Conservation (phyloP, 2,329 filamentous ascomycete genomes). For the Penicillium sp. region DNA sequence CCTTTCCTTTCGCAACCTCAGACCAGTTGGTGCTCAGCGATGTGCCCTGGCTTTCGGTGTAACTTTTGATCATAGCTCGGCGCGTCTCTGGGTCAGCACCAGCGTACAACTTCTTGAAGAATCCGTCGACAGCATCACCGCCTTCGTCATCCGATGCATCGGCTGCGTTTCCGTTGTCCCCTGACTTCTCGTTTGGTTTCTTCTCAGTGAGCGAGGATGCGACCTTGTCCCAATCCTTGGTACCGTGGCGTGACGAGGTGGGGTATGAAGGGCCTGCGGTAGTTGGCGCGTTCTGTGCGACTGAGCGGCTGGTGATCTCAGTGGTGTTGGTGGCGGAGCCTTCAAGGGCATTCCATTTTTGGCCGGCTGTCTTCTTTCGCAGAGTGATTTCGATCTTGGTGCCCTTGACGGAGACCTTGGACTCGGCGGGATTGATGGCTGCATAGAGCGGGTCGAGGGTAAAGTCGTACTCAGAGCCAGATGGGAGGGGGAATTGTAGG, state of each 20-base stretch:
- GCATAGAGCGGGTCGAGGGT: conserved; percentile 67
- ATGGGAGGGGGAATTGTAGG: conserved; percentile 59
- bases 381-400: conserved; percentile 79
- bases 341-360: conserved; percentile 68
- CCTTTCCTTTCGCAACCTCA: conserved; percentile 70
- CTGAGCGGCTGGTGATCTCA: conserved; percentile 22
- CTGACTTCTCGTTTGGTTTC: conserved; percentile 28
- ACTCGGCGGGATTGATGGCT: conserved; percentile 61
- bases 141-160: conserved; percentile 42
- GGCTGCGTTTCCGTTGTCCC: conserved; percentile 20
- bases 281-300: conserved; percentile 19
- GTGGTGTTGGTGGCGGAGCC: conserved; percentile 33
- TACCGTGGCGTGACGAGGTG: conserved; percentile 77
- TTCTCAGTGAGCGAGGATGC: conserved; percentile 52
- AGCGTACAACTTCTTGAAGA: conserved; percentile 90
- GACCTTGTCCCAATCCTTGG: conserved; percentile 91
- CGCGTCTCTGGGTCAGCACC: conserved; percentile 73
- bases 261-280: conserved; percentile 67
- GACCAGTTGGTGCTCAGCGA: conserved; percentile 88
- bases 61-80: conserved; percentile 98
- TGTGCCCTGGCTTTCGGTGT: conserved; percentile 89
- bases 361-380: conserved; percentile 62
- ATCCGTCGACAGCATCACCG: conserved; percentile 67
- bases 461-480: conserved; percentile 58
- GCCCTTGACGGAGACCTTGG: conserved; percentile 64